Evolutionary conservation across 1,284 basidiomycete genomes (phyloP).

Genomic region (Fomitopsis palustris): DNA sequence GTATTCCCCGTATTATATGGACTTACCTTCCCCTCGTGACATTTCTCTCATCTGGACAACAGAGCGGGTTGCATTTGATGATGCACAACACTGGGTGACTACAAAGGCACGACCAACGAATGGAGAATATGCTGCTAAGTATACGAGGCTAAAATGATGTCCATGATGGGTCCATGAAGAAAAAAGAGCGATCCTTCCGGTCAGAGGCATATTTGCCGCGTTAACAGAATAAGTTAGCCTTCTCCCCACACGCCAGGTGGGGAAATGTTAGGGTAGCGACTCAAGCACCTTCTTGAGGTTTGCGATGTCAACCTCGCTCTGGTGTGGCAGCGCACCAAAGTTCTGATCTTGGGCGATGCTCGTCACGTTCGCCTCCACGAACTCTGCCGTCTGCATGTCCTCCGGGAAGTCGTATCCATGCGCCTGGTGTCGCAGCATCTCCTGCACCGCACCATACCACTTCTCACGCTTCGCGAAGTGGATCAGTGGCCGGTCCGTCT

Average conservation of each 20-base stretch:
- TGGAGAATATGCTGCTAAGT: background rate
- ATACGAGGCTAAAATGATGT: background rate
- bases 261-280: slow-evolving; percentile 7
- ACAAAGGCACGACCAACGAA: background rate
- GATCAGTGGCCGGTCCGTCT: slow-evolving; percentile 28
- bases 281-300: slow-evolving; percentile 38
- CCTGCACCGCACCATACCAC: slow-evolving; percentile 50
- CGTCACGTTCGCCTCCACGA: slow-evolving; percentile 45
- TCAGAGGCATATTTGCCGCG: slow-evolving; percentile 1
- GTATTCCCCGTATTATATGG: slow-evolving; percentile 7
- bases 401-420: slow-evolving; percentile 48
- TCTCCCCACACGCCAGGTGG: background rate
- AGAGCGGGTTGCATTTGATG: background rate
- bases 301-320: slow-evolving; percentile 52
- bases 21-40: background rate
- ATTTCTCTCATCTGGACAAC: background rate
- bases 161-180: background rate
- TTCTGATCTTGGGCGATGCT: slow-evolving; percentile 27
- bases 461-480: slow-evolving; percentile 57
- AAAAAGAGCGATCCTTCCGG: background rate
- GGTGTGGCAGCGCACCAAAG: slow-evolving; percentile 54
- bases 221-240: slow-evolving; percentile 1
- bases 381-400: slow-evolving; percentile 42
- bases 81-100: background rate
- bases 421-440: slow-evolving; percentile 57